Evolutionary conservation across 225 moss, liverwort and hornwort genomes (phyloP).

Genomic region (Pseudoscleropodium purum): DNA sequence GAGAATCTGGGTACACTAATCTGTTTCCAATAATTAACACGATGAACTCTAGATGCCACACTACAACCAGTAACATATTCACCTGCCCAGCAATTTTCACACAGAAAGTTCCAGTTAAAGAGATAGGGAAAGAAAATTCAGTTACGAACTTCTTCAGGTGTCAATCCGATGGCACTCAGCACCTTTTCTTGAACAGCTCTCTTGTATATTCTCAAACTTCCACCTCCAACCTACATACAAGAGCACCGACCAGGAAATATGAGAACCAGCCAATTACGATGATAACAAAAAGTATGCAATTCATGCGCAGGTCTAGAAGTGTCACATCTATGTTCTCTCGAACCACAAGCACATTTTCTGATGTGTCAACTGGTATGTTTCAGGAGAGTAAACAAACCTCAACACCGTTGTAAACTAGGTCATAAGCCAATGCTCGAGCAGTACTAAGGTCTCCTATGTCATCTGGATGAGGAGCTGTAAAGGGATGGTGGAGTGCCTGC

Average conservation of each 20-base stretch:
- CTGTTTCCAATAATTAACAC: background rate
- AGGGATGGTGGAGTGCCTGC: conserved; percentile 96
- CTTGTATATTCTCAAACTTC: conserved; percentile 89
- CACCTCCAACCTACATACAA: conserved; percentile 72
- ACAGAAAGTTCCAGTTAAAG: background rate
- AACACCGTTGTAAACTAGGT: conserved; percentile 96
- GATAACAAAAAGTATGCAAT: background rate
- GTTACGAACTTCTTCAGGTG: conserved; percentile 59
- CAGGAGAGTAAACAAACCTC: conserved; percentile 43
- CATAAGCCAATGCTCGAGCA: conserved; percentile 96
- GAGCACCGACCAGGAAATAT: background rate
- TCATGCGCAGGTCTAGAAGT: background rate
- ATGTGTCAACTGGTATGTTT: background rate
- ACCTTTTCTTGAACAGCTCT: conserved; percentile 90
- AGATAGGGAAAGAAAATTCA: background rate
- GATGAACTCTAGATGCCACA: background rate
- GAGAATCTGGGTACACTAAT: background rate
- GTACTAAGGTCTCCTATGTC: conserved; percentile 73
- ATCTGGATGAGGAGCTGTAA: conserved; percentile 95
- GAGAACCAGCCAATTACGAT: background rate
- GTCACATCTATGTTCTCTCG: background rate
- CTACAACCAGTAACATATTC: background rate
- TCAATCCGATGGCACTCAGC: conserved; percentile 78
- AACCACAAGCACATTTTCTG: background rate
- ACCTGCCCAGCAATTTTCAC: background rate